Percentiles rank a stretch among this genome's conserved stretches.
Conservation (phyloP, 2,329 filamentous ascomycete species). For the Escovopsis sp. region DNA sequence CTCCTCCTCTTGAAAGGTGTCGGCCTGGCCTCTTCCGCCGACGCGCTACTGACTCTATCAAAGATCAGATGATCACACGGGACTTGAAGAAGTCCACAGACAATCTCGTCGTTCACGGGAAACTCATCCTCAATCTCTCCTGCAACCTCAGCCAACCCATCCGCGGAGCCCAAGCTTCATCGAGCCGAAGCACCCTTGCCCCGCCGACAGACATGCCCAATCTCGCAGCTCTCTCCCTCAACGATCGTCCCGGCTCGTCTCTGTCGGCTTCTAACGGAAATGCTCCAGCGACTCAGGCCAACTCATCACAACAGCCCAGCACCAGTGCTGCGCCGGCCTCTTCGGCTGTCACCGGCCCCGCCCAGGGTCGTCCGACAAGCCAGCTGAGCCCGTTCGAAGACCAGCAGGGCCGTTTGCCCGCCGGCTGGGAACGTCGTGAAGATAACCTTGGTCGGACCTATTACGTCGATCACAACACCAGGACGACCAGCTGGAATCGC, state of each 20-base stretch:
- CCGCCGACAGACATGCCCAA: slow-evolving; percentile 30
- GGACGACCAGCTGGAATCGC: slow-evolving; percentile 91
- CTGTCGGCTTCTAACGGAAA: slow-evolving; percentile 35
- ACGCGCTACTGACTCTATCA: slow-evolving; percentile 14
- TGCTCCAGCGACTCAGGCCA: slow-evolving; percentile 24
- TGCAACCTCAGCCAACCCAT: slow-evolving; percentile 69
- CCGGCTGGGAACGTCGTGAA: slow-evolving; percentile 91
- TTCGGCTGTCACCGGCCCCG: slow-evolving; percentile 15
- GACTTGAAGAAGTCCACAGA: slow-evolving; percentile 97
- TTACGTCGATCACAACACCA: slow-evolving; percentile 95
- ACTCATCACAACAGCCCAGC: slow-evolving; percentile 32
- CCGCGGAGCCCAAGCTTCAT: slow-evolving; percentile 32
- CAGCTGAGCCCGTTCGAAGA: slow-evolving; percentile 87
- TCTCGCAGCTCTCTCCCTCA: slow-evolving; percentile 28
- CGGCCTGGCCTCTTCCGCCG: slow-evolving; percentile 8
- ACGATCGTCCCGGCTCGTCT: slow-evolving; percentile 38
- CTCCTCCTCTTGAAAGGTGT: too few species aligned
- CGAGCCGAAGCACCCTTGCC: slow-evolving; percentile 31
- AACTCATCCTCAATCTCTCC: slow-evolving; percentile 90
- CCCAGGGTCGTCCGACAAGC: slow-evolving; percentile 19
- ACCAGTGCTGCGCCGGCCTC: slow-evolving; percentile 23
- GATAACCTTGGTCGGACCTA: slow-evolving; percentile 93
- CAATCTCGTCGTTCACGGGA: slow-evolving; percentile 93
- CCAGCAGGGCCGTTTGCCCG: slow-evolving; percentile 78
- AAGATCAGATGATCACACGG: slow-evolving; percentile 95